Percentiles rank a stretch among this genome's conserved stretches.
These are phyloP conservation scores for Entoloma clypeatum DNA, from an alignment of 1,284 basidiomycete genomes.

Conservation along the genomic window DNA sequence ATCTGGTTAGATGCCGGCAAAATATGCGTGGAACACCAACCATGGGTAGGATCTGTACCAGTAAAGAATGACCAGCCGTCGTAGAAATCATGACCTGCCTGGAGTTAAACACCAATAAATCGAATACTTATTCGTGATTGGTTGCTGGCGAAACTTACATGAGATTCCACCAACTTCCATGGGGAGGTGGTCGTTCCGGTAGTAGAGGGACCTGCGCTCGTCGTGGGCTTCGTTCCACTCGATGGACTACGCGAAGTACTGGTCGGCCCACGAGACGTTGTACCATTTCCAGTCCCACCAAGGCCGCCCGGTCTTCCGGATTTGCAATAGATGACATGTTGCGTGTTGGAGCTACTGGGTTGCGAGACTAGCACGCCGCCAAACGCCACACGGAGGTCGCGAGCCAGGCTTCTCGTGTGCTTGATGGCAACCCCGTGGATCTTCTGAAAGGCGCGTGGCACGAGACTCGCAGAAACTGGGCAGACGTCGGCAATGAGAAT, in stretches of 20 bases:
- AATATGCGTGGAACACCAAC: slow-evolving; percentile 38
- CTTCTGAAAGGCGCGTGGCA: slow-evolving; percentile 38
- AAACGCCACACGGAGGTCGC: slow-evolving; percentile 64
- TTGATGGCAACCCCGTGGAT: slow-evolving; percentile 34
- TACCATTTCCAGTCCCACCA: slow-evolving; percentile 13
- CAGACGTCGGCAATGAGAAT: slow-evolving; percentile 34
- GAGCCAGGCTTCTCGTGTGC: slow-evolving; percentile 56
- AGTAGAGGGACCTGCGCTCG: slow-evolving; percentile 17
- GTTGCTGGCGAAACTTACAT: slow-evolving; percentile 26
- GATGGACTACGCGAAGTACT: slow-evolving; percentile 17
- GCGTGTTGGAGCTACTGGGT: slow-evolving; percentile 18
- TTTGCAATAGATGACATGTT: slow-evolving; percentile 43
- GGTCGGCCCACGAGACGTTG: slow-evolving; percentile 7
- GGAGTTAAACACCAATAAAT: slow-evolving; percentile 10
- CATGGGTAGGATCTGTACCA: slow-evolving; percentile 75
- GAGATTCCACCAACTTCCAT: slow-evolving; percentile 35
- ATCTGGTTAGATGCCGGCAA: slow-evolving; percentile 15
- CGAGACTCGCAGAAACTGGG: slow-evolving; percentile 34
- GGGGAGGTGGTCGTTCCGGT: slow-evolving; percentile 27
- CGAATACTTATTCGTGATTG: background rate
- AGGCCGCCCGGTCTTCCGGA: slow-evolving; percentile 24
- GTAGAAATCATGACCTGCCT: slow-evolving; percentile 73
- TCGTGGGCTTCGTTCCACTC: slow-evolving; percentile 18
- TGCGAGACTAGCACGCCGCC: slow-evolving; percentile 41
- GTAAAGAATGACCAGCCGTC: slow-evolving; percentile 77